Base-by-base conservation (phyloP, 495 filamentous ascomycete genomes). In the Hyaloscypha finlandica region DNA sequence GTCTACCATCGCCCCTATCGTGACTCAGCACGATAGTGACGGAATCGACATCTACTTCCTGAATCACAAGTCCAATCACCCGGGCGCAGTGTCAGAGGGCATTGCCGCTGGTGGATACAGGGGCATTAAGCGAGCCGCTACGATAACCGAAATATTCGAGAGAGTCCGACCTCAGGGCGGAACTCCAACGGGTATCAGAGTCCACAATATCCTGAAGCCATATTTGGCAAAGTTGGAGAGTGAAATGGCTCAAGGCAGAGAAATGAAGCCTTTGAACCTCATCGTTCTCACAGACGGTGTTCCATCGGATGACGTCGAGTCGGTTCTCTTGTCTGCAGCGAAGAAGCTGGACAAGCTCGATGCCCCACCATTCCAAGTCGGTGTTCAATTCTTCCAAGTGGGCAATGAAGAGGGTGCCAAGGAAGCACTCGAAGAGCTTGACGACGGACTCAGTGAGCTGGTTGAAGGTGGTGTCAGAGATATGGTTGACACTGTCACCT, bases 311-410 rank as follows among this genome's bases (percentile, higher is more conserved):
- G 92, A 94, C 69, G 78, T 78, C 2, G 92, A 96, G 77, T 81
- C 78, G 56, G 81, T 90, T 12, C 89, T 99, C 65, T 79, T 91
- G 12, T 72, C 76, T 8, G 81, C 84, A 0, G 95, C 93, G 0
- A 80, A 84, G 76, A 85, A 84, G 67, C 80, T 99, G 29, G 94
- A 97, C 74, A 77, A 74, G 20, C 74, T 89, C 5, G 82, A 88
- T 39, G 94, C 93, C 0, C 86, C 89, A 37, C 83, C 92, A 30
- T 91, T 92, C 83, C 95, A 99, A 79, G 81, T 97, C 14, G 95
- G 96, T 14, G 88, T 99, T 64, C 95, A 99, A 77, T 97, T 99
- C 79, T 95, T 99, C 79, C 95, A 99, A 80, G 90, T 98, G 62
- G 95, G 95, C 57, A 82, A 86, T 35, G 93, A 97, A 71, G 69